A percentile compares a stretch with the other conserved stretches of the same genome.
Evolutionary conservation across 2,329 filamentous ascomycete species (phyloP).

Genomic region (Xylaria sp.): DNA sequence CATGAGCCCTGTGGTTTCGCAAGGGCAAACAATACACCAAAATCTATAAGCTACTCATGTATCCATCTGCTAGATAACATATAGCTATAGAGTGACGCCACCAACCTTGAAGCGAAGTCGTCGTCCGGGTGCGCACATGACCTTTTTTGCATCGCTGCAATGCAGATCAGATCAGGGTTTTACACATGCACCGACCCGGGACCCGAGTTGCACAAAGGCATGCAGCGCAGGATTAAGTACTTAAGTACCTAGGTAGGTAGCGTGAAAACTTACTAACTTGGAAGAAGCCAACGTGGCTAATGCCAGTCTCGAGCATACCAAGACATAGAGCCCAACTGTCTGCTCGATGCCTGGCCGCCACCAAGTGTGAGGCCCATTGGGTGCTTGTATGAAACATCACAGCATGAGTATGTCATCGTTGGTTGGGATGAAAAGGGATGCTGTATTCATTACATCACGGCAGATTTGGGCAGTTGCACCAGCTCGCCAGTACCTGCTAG

Average conservation of each 20-base stretch:
- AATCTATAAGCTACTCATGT: no score
- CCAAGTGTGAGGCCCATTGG: neutral
- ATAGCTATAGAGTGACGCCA: no score
- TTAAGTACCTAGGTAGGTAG: no score
- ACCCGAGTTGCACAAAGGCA: neutral
- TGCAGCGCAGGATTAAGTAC: neutral
- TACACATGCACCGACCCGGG: neutral
- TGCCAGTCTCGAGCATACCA: neutral
- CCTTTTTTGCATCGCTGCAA: neutral
- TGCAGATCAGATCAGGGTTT: neutral
- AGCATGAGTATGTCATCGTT: neutral
- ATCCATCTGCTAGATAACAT: no score
- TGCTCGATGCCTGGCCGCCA: neutral
- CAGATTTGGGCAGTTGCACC: neutral
- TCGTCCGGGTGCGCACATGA: neutral
- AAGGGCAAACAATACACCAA: no score
- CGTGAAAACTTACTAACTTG: neutral
- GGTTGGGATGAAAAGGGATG: neutral
- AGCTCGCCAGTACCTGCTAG: no score
- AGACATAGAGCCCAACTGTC: neutral
- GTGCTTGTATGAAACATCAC: neutral
- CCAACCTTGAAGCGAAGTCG: no score
- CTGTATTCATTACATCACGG: neutral
- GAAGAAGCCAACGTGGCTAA: conserved; percentile 21
- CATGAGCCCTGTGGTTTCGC: no score